Evolutionary conservation across 768 basidiomycete genomes (phyloP), one percentile per base, ranked within the genome.

Genomic region (Nidularia pulvinata): DNA sequence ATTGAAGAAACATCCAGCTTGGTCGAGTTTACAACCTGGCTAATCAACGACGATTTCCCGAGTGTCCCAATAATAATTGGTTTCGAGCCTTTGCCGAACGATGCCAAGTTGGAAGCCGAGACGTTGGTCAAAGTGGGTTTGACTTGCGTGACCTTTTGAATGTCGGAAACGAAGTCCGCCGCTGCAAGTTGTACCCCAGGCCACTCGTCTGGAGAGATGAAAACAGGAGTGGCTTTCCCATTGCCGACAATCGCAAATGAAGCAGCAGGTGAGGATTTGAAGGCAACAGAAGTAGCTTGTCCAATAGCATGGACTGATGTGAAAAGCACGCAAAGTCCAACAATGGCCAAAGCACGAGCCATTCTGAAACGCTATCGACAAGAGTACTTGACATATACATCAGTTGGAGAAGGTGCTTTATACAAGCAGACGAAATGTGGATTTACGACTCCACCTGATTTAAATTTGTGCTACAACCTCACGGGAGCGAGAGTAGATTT

Each of bases 21-120:
- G 4, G 84, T 78, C 33, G 69, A 62, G 47, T 83, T 81, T 34
- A 86, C 75, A 11, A 86, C 65, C 50, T 73, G 68, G 54, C 77
- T 66, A 50, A 85, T 80, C 49, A 85, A 64, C 34, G 79, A 73
- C 1, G 82, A 82, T 57, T 83, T 75, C 36, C 81, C 83, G 7
- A 87, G 73, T 2, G 85, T 86, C 4, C 88, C 88, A 16, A 89
- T 72, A 51, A 91, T 82, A 58, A 91, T 81, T 3, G 81, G 79
- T 1, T 69, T 55, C 9, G 69, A 58, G 25, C 69, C 51, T 16
- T 70, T 57, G 25, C 49, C 35, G n/a, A 66, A 58, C 9, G 58
- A 48, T 7, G 73, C 59, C 7, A 76, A 62, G 13, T 48, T 42
- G 25, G 61, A 33, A 19, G 53, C 39, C 25, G 82, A 81, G 57